Evolutionary conservation across 805 yeast species (phyloP), one percentile per base, ranked within the genome.

Genomic region (Babjeviella inositovora): DNA sequence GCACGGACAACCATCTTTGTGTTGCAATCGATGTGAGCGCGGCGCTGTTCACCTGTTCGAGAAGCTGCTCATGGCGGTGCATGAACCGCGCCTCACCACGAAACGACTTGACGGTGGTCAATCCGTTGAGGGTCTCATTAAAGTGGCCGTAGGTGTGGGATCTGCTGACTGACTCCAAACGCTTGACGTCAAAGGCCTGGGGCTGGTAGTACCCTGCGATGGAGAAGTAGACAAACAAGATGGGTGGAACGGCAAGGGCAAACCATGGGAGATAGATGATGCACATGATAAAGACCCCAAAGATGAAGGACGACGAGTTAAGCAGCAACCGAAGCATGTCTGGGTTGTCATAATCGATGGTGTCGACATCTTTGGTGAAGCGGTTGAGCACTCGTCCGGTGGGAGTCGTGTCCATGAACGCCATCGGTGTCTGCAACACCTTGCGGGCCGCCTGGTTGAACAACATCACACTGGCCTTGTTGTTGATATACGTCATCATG

Each of bases 1-100:
- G 56, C 18, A 67, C 55, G 26, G 66, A 57, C 26, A 72, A 57
- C 79, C 79, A 72, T 43, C 80, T 56, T 47, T 71, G 79, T 26
- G 56, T 50, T 4, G 69, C 63, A 28, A 66, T 53, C 5, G 62
- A 49, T 21, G 63, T 30, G 27, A 44, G 61, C 31, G 59, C 60
- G 3, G 70, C 69, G 36, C 63, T 71, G 32, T 64, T 49, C 47
- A 62, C 35, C 34, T 47, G 32, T 54, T 50, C 25, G 52, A 37
- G 26, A 36, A 39, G 10, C 27, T 39, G 41, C 25, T 62, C 67
- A 24, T 61, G 58, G 37, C 56, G 62, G 11, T 43, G 31, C 16
- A 53, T 35, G 19, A 55, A 55, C 18, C 26, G 32, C 8, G 27
- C 22, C 30, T 50, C 54, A 9, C 37, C 45, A 19, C 38, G 38